These are phyloP conservation scores for Triglochin maritima DNA, from an alignment of 106 monocot species.

Conservation along the genomic window DNA sequence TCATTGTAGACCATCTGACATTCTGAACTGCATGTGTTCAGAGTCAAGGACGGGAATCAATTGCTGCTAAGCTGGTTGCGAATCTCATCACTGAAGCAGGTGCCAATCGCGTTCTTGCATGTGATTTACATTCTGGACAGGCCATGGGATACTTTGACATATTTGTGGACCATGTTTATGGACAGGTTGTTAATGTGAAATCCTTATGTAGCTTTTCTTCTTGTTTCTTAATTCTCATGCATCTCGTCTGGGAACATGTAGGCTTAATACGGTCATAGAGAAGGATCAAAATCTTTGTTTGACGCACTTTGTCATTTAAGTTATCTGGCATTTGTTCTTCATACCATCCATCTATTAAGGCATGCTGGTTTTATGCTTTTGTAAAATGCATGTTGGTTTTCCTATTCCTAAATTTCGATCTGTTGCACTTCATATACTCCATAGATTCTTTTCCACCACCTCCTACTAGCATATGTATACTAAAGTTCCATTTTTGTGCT, in stretches of 20 bases:
- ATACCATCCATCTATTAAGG: no score
- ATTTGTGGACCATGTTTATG: slow-evolving; percentile 44
- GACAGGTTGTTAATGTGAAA: slow-evolving; percentile 18
- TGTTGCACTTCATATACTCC: no score
- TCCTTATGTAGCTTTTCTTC: not conserved
- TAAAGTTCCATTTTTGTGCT: no score
- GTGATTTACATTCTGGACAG: slow-evolving; percentile 53
- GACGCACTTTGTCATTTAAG: no score
- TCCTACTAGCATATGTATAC: no score
- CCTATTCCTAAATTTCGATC: no score
- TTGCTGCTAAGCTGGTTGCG: slow-evolving; percentile 55
- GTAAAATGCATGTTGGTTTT: no score
- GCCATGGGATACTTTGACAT: slow-evolving; percentile 58
- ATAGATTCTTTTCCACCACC: no score
- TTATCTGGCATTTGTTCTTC: no score
- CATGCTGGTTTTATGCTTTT: no score
- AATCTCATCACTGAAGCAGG: slow-evolving; percentile 54
- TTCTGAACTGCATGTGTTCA: slow-evolving; percentile 10
- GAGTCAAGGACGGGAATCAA: slow-evolving; percentile 57
- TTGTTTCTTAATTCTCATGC: not conserved
- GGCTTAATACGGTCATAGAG: not conserved
- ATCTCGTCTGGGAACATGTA: not conserved
- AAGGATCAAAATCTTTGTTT: no score
- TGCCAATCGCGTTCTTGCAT: slow-evolving; percentile 42
- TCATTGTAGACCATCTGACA: not conserved